These are phyloP conservation scores for Penicillium ochrochloron DNA, from an alignment of 495 filamentous ascomycete species.

Conservation along the genomic window DNA sequence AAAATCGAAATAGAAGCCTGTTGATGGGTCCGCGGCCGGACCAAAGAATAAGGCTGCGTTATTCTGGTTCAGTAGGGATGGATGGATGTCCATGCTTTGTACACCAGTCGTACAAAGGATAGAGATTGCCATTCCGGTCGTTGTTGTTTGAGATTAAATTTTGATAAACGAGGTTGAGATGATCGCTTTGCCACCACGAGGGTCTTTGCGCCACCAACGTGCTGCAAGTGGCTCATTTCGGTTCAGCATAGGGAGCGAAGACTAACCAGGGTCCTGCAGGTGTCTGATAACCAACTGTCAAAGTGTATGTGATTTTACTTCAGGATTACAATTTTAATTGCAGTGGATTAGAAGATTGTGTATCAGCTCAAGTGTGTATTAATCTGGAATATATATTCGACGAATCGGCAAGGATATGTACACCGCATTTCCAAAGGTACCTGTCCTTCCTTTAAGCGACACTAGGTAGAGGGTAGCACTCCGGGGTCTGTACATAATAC, in stretches of 20 bases:
- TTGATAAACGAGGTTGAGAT: not conserved
- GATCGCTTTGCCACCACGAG: not conserved
- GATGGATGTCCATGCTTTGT: not conserved
- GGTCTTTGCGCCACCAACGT: conserved; percentile 7
- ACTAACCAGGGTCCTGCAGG: not conserved
- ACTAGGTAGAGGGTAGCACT: too few relatives aligned
- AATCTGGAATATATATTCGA: not conserved
- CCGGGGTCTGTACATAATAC: too few relatives aligned
- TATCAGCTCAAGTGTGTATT: not conserved
- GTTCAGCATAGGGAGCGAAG: not conserved
- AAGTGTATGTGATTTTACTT: not conserved
- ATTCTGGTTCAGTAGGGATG: not conserved
- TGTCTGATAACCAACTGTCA: conserved; percentile 7
- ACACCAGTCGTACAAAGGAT: not conserved
- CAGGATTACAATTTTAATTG: not conserved
- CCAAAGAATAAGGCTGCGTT: not conserved
- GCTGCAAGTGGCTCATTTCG: conserved; percentile 5
- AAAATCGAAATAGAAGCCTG: not conserved
- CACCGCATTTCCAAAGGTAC: conserved; percentile 1
- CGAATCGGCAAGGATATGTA: not conserved
- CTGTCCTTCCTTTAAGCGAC: not conserved
- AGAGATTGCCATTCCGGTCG: not conserved
- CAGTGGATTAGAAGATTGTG: not conserved
- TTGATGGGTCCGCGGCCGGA: not conserved
- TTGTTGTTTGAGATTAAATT: not conserved